A percentile compares a stretch with the other conserved stretches of the same genome.
Conservation (phyloP, 176 grass and related monocot species). For the Neostapfia colusana region DNA sequence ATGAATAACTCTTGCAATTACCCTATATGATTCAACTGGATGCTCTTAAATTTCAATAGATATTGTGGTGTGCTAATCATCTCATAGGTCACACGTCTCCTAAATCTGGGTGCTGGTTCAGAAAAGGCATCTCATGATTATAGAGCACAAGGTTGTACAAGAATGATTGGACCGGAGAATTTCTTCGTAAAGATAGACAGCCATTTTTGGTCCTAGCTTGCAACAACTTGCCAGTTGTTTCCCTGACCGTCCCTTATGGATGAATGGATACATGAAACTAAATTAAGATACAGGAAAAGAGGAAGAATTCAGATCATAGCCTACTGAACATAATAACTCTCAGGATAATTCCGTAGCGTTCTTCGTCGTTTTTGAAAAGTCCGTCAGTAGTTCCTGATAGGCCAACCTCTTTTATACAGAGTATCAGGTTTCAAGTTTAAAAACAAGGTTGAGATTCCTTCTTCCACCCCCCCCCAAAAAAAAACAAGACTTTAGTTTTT, state of each 20-base stretch:
- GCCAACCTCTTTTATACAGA: background rate
- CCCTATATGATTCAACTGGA: background rate
- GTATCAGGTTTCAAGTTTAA: background rate
- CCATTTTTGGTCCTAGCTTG: background rate
- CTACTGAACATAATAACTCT: background rate
- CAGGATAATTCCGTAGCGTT: background rate
- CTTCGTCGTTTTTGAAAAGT: background rate
- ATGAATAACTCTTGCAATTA: conserved; percentile 2
- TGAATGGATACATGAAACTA: background rate
- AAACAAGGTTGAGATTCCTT: background rate
- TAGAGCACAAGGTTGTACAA: background rate
- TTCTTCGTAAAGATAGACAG: background rate
- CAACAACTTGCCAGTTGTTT: background rate
- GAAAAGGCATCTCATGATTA: background rate
- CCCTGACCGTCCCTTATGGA: too few species aligned
- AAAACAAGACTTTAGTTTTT: background rate
- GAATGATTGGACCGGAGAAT: background rate
- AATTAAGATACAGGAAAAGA: background rate
- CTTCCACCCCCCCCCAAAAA: too few species aligned
- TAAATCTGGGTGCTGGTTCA: background rate
- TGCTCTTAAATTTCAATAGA: background rate
- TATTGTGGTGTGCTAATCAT: background rate
- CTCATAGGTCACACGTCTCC: background rate
- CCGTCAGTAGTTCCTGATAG: conserved; percentile 10
- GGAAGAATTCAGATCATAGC: background rate